These are phyloP conservation scores for Lolium rigidum DNA, from an alignment of 176 grass and related monocot species.

Conservation along the genomic window DNA sequence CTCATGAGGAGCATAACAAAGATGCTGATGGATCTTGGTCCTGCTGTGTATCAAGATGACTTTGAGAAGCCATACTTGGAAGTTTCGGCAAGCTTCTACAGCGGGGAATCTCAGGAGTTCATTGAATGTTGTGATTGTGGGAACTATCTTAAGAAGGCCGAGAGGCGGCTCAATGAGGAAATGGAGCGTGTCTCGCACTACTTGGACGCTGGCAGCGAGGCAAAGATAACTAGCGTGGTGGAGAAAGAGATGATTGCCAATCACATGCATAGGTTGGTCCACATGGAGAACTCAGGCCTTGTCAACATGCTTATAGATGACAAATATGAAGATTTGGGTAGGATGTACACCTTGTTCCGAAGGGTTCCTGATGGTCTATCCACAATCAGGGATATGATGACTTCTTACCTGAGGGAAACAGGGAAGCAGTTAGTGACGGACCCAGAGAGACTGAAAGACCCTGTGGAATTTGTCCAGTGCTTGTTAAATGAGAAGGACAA, in stretches of 20 bases:
- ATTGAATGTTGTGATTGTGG: constrained; percentile 94
- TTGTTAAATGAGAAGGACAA: constrained; percentile 96
- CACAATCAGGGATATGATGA: constrained; percentile 83
- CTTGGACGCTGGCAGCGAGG: constrained; percentile 79
- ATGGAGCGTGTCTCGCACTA: constrained; percentile 97
- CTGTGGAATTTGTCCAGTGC: constrained; percentile 91
- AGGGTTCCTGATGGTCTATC: constrained; percentile 87
- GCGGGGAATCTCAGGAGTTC: constrained; percentile 79
- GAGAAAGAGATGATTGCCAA: constrained; percentile 98
- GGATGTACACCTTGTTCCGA: constrained; percentile 91
- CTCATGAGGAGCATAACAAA: constrained; percentile 90
- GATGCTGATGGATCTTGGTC: constrained; percentile 96
- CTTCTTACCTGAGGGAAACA: constrained; percentile 82
- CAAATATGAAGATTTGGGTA: constrained; percentile 75
- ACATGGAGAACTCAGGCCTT: constrained; percentile 94
- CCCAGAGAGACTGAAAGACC: constrained; percentile 90
- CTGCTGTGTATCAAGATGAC: constrained; percentile 90
- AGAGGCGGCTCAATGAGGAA: constrained; percentile 93
- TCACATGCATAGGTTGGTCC: constrained; percentile 92
- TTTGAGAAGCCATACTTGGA: constrained; percentile 92
- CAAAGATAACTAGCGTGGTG: constrained; percentile 91
- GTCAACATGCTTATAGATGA: constrained; percentile 95
- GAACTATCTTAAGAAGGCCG: constrained; percentile 84
- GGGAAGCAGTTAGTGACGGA: constrained; percentile 85
- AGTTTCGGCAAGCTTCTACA: constrained; percentile 85